A percentile compares a stretch with the other conserved stretches of the same genome.
These are phyloP conservation scores for Candida frijolesensis DNA, from an alignment of 1,139 yeast species.

Conservation along the genomic window DNA sequence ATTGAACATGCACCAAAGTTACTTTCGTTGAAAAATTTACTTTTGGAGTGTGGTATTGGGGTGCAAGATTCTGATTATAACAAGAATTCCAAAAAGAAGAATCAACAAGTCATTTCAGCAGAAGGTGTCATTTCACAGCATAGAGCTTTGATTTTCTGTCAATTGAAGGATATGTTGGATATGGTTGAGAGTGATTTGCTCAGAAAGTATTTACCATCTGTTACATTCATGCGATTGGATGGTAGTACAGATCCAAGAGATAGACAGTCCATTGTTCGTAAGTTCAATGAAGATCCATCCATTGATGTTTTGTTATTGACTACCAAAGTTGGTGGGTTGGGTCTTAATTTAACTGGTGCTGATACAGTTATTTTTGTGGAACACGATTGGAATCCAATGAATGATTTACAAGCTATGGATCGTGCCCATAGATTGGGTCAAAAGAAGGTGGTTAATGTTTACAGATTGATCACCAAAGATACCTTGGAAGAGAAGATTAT, in stretches of 20 bases:
- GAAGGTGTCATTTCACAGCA: constrained; percentile 91
- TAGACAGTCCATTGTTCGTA: constrained; percentile 87
- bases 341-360: constrained; percentile 95
- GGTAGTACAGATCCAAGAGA: constrained; percentile 94
- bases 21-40: constrained; percentile 74
- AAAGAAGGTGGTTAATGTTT: constrained; percentile 94
- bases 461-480: constrained; percentile 86
- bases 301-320: constrained; percentile 90
- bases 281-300: constrained; percentile 95
- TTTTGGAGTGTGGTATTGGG: constrained; percentile 96
- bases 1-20: constrained; percentile 91
- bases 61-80: constrained; percentile 48
- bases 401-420: constrained; percentile 98
- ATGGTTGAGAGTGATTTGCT: constrained; percentile 91
- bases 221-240: constrained; percentile 92
- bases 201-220: constrained; percentile 83
- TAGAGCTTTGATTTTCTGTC: constrained; percentile 94
- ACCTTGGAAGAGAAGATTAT: constrained; percentile 96
- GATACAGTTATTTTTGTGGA: constrained; percentile 98
- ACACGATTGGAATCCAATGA: constrained; percentile 99
- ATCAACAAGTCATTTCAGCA: constrained; percentile 43
- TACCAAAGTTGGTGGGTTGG: constrained; percentile 98
- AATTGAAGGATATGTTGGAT: constrained; percentile 95
- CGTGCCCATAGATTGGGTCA: constrained; percentile 98
- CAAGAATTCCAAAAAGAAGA: constrained; percentile 28